Evolutionary conservation across 176 grass and related monocot genomes (phyloP).

Genomic region (Puya raimondii): DNA sequence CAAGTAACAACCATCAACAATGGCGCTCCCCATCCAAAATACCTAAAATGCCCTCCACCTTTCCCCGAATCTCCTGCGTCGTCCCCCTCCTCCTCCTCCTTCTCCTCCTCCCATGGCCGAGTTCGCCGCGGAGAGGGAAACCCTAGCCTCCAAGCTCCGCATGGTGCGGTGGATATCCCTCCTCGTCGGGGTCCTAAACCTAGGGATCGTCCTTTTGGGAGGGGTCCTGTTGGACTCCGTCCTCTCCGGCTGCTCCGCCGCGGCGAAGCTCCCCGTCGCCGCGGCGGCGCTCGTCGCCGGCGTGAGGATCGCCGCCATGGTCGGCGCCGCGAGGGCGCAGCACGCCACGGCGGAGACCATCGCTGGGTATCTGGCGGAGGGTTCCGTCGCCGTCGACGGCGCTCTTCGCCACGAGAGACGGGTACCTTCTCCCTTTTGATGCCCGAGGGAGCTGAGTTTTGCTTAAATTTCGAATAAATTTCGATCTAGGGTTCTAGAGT

Average conservation of each 20-base stretch:
- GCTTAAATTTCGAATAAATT: not conserved
- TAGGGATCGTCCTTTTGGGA: constrained; percentile 56
- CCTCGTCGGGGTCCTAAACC: constrained; percentile 56
- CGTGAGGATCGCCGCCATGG: constrained; percentile 70
- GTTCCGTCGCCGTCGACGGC: constrained; percentile 50
- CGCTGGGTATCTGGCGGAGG: constrained; percentile 36
- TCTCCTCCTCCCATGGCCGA: constrained; percentile 14
- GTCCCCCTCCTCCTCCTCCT: constrained; percentile 33
- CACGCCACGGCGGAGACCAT: constrained; percentile 83
- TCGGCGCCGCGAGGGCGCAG: constrained; percentile 65
- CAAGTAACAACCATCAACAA: constrained; percentile 27
- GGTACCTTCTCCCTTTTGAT: constrained; percentile 24
- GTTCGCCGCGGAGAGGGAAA: constrained; percentile 5
- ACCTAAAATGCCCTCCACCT: constrained; percentile 31
- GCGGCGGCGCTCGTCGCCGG: constrained; percentile 34
- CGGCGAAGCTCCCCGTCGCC: constrained; percentile 34
- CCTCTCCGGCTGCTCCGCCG: constrained; percentile 31
- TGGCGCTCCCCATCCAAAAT: constrained; percentile 28
- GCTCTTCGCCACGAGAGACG: constrained; percentile 82
- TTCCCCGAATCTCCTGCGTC: constrained; percentile 32
- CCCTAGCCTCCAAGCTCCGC: constrained; percentile 48
- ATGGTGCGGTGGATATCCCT: constrained; percentile 67
- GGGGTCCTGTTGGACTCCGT: constrained; percentile 39
- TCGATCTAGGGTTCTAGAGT: not conserved
- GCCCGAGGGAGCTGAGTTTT: not conserved